These are phyloP conservation scores for Fusarium nurragi DNA, from an alignment of 2,329 filamentous ascomycete genomes.

Conservation along the genomic window DNA sequence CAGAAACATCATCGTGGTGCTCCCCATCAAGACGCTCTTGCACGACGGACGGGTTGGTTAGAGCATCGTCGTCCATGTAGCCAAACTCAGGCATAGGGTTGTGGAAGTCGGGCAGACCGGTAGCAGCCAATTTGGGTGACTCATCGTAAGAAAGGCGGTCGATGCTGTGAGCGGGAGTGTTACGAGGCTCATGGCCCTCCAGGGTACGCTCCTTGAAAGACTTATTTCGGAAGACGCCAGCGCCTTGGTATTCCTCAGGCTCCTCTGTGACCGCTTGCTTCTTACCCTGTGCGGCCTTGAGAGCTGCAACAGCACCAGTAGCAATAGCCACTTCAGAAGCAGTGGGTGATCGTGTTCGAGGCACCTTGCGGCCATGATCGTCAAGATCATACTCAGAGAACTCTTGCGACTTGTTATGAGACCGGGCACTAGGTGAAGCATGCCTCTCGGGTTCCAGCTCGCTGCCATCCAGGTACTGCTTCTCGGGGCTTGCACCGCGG, in stretches of 20 bases:
- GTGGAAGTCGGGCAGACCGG: constrained; percentile 72
- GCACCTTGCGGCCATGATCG: constrained; percentile 66
- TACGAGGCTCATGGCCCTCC: constrained; percentile 63
- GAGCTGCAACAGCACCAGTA: constrained; percentile 62
- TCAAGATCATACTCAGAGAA: constrained; percentile 67
- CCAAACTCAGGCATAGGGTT: constrained; percentile 83
- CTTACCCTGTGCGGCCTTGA: constrained; percentile 60
- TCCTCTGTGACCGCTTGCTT: constrained; percentile 52
- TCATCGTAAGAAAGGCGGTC: constrained; percentile 66
- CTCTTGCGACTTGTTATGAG: constrained; percentile 55
- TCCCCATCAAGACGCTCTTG: constrained; percentile 74
- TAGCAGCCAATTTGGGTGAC: constrained; percentile 69
- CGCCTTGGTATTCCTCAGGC: constrained; percentile 54
- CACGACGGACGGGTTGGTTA: constrained; percentile 86
- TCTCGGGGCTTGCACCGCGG: constrained; percentile 54
- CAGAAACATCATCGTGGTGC: constrained; percentile 58
- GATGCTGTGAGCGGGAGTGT: constrained; percentile 67
- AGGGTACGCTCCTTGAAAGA: constrained; percentile 74
- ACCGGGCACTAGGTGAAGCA: constrained; percentile 52
- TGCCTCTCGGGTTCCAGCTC: constrained; percentile 53
- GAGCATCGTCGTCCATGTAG: constrained; percentile 73
- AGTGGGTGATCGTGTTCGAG: constrained; percentile 60
- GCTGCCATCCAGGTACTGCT: constrained; percentile 54
- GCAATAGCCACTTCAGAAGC: constrained; percentile 67
- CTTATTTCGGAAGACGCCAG: constrained; percentile 66